Evolutionary conservation across 257 asterid genomes (phyloP), one percentile per base, ranked within the genome.

Genomic region (Prunella vulgaris): DNA sequence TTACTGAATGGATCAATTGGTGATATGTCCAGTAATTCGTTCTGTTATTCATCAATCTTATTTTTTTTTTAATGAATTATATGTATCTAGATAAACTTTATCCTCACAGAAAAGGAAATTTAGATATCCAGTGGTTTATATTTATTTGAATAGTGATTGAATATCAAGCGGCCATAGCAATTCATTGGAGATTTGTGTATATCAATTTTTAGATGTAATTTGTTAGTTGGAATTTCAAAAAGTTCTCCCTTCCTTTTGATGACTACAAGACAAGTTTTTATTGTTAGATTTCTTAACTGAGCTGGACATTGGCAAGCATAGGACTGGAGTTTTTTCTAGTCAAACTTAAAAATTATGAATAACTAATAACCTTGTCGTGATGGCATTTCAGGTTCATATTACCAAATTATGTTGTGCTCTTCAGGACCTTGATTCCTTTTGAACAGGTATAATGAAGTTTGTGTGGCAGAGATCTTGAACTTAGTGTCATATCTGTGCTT

Each of bases 351-450:
- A 24, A 62, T 48, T 25, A 53, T 60, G 33, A 67, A 42, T 24
- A 52, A 60, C 42, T 60, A 61, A 59, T 54, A 12, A 25, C 60
- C 46, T 69, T 28, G 21, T 49, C 18, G 63, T 66, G 37, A 66
- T 63, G 73, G 40, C 51, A 25, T 77, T 79, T 74, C 88, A 93
- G 99, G 95, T 93, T 93, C 82, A 65, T 91, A 77, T 82, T 94
- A 73, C 89, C 92, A 70, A 89, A 94, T 79, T 84, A 94, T 67
- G 96, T 91, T 79, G 96, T 84, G 68, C 81, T 94, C 78, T 94
- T 94, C 90, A 86, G 89, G 84, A 85, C 83, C 72, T 81, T 94
- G 94, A 78, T 85, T 78, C 97, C 96, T 33, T 94, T 86, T 76
- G 95, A 90, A 83, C 90, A 91, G 99, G 99, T 94, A 71, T 53